Evolutionary conservation across 2,329 filamentous ascomycete species (phyloP).

Genomic region (Penicillium sp.): DNA sequence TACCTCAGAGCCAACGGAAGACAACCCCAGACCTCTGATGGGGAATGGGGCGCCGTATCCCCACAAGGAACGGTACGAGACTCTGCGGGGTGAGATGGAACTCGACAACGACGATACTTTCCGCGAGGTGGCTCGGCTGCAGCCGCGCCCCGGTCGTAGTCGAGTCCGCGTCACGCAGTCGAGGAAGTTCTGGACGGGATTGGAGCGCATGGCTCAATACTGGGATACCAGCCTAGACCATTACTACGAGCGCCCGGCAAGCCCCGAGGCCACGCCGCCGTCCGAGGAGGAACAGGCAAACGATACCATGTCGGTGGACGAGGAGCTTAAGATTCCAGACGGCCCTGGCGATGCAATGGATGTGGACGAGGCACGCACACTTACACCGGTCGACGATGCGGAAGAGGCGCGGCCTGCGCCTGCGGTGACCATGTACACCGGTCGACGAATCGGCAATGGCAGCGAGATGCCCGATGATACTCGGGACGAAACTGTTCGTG

Average conservation of each 20-base stretch:
- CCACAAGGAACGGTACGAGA: slow-evolving; percentile 50
- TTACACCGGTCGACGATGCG: background rate
- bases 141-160: slow-evolving; percentile 45
- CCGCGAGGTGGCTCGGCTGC: slow-evolving; percentile 54
- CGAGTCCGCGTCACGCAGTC: slow-evolving; percentile 57
- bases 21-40: slow-evolving; percentile 36
- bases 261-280: slow-evolving; percentile 23
- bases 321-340: slow-evolving; percentile 13
- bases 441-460: slow-evolving; percentile 59
- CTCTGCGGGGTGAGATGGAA: slow-evolving; percentile 53
- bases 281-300: slow-evolving; percentile 19
- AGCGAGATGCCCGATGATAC: slow-evolving; percentile 60
- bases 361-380: slow-evolving; percentile 17
- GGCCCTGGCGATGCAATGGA: slow-evolving; percentile 27
- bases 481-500: slow-evolving; percentile 57
- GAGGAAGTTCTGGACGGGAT: slow-evolving; percentile 61
- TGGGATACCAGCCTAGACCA: slow-evolving; percentile 63
- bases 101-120: slow-evolving; percentile 60
- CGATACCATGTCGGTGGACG: slow-evolving; percentile 22
- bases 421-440: slow-evolving; percentile 51
- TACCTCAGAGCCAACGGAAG: slow-evolving; percentile 19
- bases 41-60: slow-evolving; percentile 54
- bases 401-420: slow-evolving; percentile 1
- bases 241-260: slow-evolving; percentile 48
- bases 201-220: slow-evolving; percentile 62